phyloP scores from a whole-genome alignment of 345 rosid genomes.

The Pelargonium nanum region DNA sequence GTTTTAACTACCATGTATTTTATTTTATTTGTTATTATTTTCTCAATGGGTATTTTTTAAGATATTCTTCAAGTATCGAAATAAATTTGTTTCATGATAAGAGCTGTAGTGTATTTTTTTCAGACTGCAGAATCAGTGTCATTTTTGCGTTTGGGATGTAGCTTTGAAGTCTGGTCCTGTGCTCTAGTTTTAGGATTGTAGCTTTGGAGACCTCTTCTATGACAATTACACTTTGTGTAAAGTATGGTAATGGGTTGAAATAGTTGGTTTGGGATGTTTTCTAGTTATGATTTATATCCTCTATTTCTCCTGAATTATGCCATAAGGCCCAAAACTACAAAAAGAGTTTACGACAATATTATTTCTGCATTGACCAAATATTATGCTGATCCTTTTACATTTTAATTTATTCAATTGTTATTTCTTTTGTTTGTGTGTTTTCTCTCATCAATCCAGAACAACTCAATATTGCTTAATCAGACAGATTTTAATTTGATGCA shows the following conservation, averaged over 20 bases:
- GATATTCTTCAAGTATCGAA: background rate
- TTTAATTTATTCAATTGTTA: no score
- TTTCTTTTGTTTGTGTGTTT: no score
- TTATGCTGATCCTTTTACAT: no score
- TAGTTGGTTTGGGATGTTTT: conserved; percentile 6
- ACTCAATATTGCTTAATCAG: no score
- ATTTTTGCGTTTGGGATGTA: background rate
- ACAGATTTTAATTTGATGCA: no score
- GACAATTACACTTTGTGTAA: conserved; percentile 9
- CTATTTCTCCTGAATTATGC: background rate
- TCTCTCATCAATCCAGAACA: no score
- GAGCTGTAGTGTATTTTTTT: background rate
- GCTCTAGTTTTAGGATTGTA: conserved; percentile 20
- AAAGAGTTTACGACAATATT: no score
- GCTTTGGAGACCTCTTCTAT: conserved; percentile 24
- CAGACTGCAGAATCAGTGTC: background rate
- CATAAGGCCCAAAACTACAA: background rate
- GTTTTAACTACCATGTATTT: background rate
- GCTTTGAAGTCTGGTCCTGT: conserved; percentile 28
- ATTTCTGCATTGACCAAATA: no score
- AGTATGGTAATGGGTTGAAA: conserved; percentile 12
- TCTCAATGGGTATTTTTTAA: background rate
- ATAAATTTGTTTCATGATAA: background rate
- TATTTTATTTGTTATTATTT: background rate
- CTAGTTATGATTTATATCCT: background rate